Conservation (phyloP, 306 rosid genomes). For the Sphenostylis stenocarpa region DNA sequence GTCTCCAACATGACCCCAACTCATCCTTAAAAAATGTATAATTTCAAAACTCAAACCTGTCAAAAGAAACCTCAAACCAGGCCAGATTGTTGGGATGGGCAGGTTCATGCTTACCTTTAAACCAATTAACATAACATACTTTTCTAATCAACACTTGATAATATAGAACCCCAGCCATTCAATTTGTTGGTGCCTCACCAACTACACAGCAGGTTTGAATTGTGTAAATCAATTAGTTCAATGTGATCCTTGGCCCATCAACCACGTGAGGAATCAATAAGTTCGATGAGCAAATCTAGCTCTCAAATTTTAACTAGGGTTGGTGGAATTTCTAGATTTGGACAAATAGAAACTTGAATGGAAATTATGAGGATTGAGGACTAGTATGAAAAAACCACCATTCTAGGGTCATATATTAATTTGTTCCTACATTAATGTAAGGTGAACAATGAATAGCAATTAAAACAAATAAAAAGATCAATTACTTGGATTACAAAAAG, state of each 20-base stretch:
- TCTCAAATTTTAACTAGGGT: neutral
- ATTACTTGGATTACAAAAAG: conserved; percentile 9
- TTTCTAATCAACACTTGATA: neutral
- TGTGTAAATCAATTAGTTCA: neutral
- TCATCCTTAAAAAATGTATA: no score
- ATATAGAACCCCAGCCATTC: neutral
- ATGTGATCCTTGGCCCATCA: neutral
- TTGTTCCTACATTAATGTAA: neutral
- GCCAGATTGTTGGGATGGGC: no score
- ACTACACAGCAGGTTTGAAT: neutral
- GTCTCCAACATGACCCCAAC: no score
- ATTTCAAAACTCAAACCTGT: no score
- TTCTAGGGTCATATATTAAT: neutral
- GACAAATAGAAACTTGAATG: neutral
- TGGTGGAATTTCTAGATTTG: conserved; percentile 5
- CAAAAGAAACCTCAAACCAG: no score
- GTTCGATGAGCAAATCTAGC: neutral
- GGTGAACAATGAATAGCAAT: conserved; percentile 1
- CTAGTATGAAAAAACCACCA: neutral
- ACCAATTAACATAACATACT: neutral
- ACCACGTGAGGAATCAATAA: neutral
- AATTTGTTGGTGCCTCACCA: neutral
- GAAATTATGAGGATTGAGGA: neutral
- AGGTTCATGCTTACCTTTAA: no score
- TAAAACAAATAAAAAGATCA: neutral